Percentiles rank a stretch among this genome's conserved stretches.
phyloP scores from a whole-genome alignment of 768 basidiomycete species.

The Lactarius tabidus region DNA sequence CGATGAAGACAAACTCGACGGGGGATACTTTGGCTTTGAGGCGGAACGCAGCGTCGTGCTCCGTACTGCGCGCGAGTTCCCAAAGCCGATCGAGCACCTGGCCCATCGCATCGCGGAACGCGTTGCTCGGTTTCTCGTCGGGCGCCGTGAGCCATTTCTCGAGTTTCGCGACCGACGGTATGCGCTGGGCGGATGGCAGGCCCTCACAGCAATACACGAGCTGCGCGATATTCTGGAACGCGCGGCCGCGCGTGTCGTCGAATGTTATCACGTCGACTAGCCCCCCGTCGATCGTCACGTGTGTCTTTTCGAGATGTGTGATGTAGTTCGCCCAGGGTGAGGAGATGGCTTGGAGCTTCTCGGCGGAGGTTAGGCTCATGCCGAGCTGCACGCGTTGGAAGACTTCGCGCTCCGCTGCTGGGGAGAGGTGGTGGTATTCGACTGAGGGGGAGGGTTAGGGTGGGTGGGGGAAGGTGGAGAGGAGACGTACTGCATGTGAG shows the following conservation, averaged over 20 bases:
- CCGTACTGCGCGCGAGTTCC: conserved; percentile 43
- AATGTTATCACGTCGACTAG: conserved; percentile 53
- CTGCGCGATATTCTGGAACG: conserved; percentile 71
- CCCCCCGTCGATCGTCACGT: conserved; percentile 56
- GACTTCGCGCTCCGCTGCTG: conserved; percentile 66
- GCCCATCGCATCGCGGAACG: conserved; percentile 53
- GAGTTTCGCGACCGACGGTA: conserved; percentile 47
- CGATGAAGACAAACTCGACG: conserved; percentile 76
- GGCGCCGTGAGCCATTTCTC: conserved; percentile 40
- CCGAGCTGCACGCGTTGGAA: conserved; percentile 82
- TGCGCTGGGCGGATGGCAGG: conserved; percentile 38
- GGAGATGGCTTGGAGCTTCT: conserved; percentile 75
- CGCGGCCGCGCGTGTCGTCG: conserved; percentile 63
- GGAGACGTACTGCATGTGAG: conserved; percentile 55
- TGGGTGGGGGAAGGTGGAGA: background rate
- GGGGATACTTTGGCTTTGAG: conserved; percentile 62
- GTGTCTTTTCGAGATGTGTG: conserved; percentile 48
- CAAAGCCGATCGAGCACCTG: conserved; percentile 50
- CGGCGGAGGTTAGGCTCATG: conserved; percentile 66
- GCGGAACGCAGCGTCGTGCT: conserved; percentile 32
- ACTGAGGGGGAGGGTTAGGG: conserved; percentile 39
- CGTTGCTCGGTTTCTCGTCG: conserved; percentile 37
- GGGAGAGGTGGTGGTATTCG: conserved; percentile 56
- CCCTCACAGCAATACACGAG: conserved; percentile 64
- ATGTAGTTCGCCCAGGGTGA: conserved; percentile 72